Conservation (phyloP, 2,329 filamentous ascomycete genomes). For the Juglanconis sp. region DNA sequence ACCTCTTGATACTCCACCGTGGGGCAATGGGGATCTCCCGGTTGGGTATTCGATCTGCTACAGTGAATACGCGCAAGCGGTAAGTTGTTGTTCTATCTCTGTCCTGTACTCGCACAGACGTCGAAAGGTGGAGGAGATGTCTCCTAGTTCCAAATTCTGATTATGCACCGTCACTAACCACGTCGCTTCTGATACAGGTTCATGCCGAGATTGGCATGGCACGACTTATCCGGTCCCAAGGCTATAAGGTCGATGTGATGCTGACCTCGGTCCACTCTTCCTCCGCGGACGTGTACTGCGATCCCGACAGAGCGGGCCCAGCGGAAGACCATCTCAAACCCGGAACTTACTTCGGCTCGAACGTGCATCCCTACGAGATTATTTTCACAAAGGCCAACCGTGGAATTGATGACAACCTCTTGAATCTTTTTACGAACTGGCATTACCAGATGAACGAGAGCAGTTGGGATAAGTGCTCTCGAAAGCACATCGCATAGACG, state of each 20-base stretch:
- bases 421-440: slow-evolving; percentile 29
- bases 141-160: too few species aligned
- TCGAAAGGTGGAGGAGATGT: too few species aligned
- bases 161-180: background rate
- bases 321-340: background rate
- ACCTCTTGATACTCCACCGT: slow-evolving; percentile 17
- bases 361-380: slow-evolving; percentile 13
- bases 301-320: background rate
- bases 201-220: slow-evolving; percentile 27
- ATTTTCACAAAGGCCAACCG: slow-evolving; percentile 14
- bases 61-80: slow-evolving; percentile 1
- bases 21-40: slow-evolving; percentile 20
- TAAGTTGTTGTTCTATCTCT: background rate
- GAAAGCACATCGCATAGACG: background rate
- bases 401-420: slow-evolving; percentile 20
- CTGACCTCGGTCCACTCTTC: slow-evolving; percentile 25
- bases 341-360: slow-evolving; percentile 10
- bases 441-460: slow-evolving; percentile 19
- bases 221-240: slow-evolving; percentile 21
- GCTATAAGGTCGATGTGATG: slow-evolving; percentile 31
- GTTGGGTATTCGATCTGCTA: slow-evolving; percentile 18
- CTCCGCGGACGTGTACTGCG: slow-evolving; percentile 9
- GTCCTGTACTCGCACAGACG: too few species aligned
- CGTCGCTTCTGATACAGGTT: slow-evolving; percentile 6
- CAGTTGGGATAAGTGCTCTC: background rate